Base-by-base conservation (phyloP, 2,329 filamentous ascomycete species). In the Paramyrothecium sp. region DNA sequence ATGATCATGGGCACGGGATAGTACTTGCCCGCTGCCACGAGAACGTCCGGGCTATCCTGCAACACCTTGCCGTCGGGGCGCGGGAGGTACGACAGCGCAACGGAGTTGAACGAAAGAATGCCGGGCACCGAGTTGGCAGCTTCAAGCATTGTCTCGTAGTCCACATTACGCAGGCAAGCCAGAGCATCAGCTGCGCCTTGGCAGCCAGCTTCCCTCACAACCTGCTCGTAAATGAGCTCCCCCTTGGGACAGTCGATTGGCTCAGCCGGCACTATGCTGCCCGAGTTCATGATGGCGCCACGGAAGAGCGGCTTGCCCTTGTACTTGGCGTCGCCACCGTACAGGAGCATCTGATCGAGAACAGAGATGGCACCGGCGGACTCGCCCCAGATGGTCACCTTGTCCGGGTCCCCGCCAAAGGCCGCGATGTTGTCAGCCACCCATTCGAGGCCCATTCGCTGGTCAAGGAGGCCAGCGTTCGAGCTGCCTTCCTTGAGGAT, bases 301-400 rank as follows among this genome's bases (percentile, higher is more conserved):
- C 88, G 84, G 81, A 95, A 94, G 1, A 95, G 79, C 1, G 86
- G 78, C 65, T 89, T 86, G 54, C 87, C 89, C 2, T 92, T 91
- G 75, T 93, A 92, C 1, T 78, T 87, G 67, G 85, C 84, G 70
- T 94, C 78, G 7, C 91, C 90, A 34, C 85, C 82, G 63, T 90
- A 92, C 12, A 93, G 76, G 1, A 85, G 76, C 83, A 92, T 91
- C 63, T 94, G 91, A 65, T 92, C 84, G 52, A 89, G 82, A 1
- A 91, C 89, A 0, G 89, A 92, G 60, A 92, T 91, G 16, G 85
- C 76, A 1, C 88, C 88, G 0, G 89, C 87, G 2, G 82, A 87
- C 68, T 93, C 87, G 23, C 90, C 90, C 87, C 88, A 92, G 58
- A 94, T 88, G 0, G 89, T 93, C 7, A 93, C 89, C 69, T 89